Conservation (phyloP, 2,329 filamentous ascomycete species). For the Fusarium keratoplasticum region DNA sequence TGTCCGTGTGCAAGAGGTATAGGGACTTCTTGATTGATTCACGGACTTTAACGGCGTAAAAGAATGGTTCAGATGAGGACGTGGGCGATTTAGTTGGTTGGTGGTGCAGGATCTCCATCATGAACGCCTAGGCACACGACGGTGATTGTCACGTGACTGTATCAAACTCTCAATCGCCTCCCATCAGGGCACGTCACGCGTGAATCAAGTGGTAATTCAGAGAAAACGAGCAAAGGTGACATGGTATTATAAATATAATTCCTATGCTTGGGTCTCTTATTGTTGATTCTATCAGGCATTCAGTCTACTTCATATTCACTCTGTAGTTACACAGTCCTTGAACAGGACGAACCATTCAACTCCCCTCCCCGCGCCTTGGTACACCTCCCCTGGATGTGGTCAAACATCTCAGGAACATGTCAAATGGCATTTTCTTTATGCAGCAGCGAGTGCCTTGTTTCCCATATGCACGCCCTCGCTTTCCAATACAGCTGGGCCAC, state of each 20-base stretch:
- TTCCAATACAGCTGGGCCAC: slow-evolving; percentile 32
- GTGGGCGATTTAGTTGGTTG: slow-evolving; percentile 26
- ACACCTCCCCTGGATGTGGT: not conserved
- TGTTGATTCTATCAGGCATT: not conserved
- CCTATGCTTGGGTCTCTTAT: not conserved
- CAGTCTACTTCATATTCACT: not conserved
- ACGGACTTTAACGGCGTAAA: not conserved
- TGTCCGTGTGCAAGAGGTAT: fast-evolving
- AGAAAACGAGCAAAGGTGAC: not conserved
- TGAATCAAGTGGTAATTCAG: not conserved
- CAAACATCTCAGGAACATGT: not conserved
- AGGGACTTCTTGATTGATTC: not conserved
- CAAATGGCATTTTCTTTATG: not conserved
- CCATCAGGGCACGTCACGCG: not conserved
- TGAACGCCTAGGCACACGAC: slow-evolving; percentile 22
- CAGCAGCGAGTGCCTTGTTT: not conserved
- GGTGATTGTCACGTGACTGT: slow-evolving; percentile 23
- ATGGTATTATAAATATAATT: not conserved
- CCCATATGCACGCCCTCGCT: slow-evolving; percentile 10
- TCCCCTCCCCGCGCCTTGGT: not conserved
- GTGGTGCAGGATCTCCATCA: slow-evolving; percentile 34
- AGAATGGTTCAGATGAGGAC: slow-evolving; percentile 3
- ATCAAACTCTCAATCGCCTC: not conserved
- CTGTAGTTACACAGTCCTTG: not conserved
- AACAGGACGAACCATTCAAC: not conserved